Evolutionary conservation across 768 basidiomycete species (phyloP), one percentile per base, ranked within the genome.

Genomic region (Boletales sp.): DNA sequence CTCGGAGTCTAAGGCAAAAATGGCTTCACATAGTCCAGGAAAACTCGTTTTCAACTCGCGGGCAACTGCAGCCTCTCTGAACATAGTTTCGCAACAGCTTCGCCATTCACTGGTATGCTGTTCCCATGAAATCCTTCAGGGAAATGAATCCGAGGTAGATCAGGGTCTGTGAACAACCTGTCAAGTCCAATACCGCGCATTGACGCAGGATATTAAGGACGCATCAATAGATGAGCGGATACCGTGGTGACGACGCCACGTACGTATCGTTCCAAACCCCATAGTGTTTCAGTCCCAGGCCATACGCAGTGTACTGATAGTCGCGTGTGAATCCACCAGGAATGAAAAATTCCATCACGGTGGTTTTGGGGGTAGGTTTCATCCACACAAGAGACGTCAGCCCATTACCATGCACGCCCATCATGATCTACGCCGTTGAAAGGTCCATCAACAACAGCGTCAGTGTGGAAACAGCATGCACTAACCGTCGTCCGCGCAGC

Each of bases 81-180:
- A 56, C 80, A 81, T 17, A 89, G 58, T 10, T 72, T 72, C 5
- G 84, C 86, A 5, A 93, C 87, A 0, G 73, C 73, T 37, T 73
- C 76, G 9, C 84, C 89, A 64, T 93, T 80, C 30, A 96, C 76
- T 3, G 92, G 93, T 51, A 96, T 96, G 12, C 74, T 77, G 64
- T 88, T 92, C 71, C 93, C 79, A 59, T 85, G 87, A 72, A 96
- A 96, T 15, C 90, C 94, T 36, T 86, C 81, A 0, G 91, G 90
- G 57, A 94, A 91, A n/a, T 74, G 71, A 0, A 84, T 78, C 5
- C 70, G 71, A 1, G 92, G 93, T 6, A 83, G 63, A 13, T 80
- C 79, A 1, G 91, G 90, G 37, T 82, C 76, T 2, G 89, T 86
- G 63, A 94, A 93, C 35, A 74, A 76, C 44, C 89, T 90, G 46